A percentile compares a stretch with the other conserved stretches of the same genome.
These are phyloP conservation scores for Clavaria fumosa DNA, from an alignment of 768 basidiomycete genomes.

Conservation along the genomic window DNA sequence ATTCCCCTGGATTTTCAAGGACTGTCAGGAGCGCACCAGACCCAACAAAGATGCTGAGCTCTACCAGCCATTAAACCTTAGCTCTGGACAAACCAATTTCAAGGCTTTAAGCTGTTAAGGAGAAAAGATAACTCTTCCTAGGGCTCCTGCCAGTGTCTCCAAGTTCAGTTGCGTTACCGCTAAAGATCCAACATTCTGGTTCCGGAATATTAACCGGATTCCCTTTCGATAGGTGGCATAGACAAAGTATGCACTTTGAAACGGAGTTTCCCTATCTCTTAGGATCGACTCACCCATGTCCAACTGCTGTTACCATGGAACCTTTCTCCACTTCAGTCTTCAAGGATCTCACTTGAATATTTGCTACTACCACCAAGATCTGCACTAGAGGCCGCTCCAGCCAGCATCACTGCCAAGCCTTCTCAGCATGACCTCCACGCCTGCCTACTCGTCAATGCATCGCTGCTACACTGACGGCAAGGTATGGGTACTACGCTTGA, in stretches of 20 bases:
- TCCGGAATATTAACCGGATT: conserved; percentile 68
- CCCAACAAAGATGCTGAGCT: conserved; percentile 56
- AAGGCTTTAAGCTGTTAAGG: conserved; percentile 58
- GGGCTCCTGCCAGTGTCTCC: conserved; percentile 50
- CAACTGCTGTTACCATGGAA: conserved; percentile 80
- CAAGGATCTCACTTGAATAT: conserved; percentile 79
- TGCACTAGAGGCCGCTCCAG: conserved; percentile 70
- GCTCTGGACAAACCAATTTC: conserved; percentile 63
- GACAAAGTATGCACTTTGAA: conserved; percentile 51
- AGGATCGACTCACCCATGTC: conserved; percentile 78
- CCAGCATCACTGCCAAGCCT: conserved; percentile 62
- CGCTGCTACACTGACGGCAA: conserved; percentile 59
- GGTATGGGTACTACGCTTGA: conserved; percentile 78
- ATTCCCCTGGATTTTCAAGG: conserved; percentile 69
- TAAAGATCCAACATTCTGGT: conserved; percentile 57
- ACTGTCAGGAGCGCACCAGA: conserved; percentile 55
- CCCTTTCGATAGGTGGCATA: conserved; percentile 58
- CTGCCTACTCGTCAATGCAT: conserved; percentile 63
- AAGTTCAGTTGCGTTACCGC: conserved; percentile 57
- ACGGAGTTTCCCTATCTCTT: conserved; percentile 31
- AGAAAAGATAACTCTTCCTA: conserved; percentile 71
- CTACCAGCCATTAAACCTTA: conserved; percentile 56
- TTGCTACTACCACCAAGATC: conserved; percentile 84
- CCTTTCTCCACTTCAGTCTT: conserved; percentile 83
- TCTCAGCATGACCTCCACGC: conserved; percentile 51